phyloP scores from a whole-genome alignment of 352 stramenopile species.

The Pythium vanterpoolii region DNA sequence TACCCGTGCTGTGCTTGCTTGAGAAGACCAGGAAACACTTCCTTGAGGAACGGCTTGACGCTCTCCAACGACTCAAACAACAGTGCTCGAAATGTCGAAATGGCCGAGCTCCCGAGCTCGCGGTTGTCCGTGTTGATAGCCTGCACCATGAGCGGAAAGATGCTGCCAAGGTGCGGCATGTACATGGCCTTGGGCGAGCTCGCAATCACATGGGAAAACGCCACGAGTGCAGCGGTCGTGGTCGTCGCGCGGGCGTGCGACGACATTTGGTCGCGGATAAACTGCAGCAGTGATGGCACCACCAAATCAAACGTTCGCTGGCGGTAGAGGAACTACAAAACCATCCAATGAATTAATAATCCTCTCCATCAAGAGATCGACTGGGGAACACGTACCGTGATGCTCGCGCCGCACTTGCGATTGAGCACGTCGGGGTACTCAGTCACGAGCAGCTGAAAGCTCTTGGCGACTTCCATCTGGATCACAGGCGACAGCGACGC shows the following conservation, averaged over 20 bases:
- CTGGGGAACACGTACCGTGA: slow-evolving; percentile 48
- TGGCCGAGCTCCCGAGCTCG: slow-evolving; percentile 73
- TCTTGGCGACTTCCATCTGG: slow-evolving; percentile 74
- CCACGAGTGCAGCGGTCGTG: slow-evolving; percentile 67
- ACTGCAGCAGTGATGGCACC: slow-evolving; percentile 65
- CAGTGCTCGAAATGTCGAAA: slow-evolving; percentile 74
- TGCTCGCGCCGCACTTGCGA: slow-evolving; percentile 76
- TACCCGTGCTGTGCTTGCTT: slow-evolving; percentile 82
- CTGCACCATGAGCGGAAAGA: slow-evolving; percentile 82
- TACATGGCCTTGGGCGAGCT: slow-evolving; percentile 81
- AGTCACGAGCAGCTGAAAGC: slow-evolving; percentile 74
- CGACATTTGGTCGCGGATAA: slow-evolving; percentile 38
- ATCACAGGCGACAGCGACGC: slow-evolving; percentile 30
- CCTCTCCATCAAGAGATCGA: background rate
- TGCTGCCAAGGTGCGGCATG: slow-evolving; percentile 64
- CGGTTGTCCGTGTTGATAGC: slow-evolving; percentile 72
- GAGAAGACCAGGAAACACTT: slow-evolving; percentile 78
- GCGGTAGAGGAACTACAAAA: slow-evolving; percentile 64
- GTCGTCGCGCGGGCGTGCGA: slow-evolving; percentile 22
- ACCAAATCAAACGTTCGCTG: slow-evolving; percentile 81
- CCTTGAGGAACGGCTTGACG: slow-evolving; percentile 81
- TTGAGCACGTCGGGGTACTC: slow-evolving; percentile 81
- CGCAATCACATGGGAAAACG: slow-evolving; percentile 75
- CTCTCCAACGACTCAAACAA: slow-evolving; percentile 75
- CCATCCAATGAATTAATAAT: background rate